A percentile compares a stretch with the other conserved stretches of the same genome.
phyloP scores from a whole-genome alignment of 495 filamentous ascomycete genomes.

The Cryomyces antarcticus region DNA sequence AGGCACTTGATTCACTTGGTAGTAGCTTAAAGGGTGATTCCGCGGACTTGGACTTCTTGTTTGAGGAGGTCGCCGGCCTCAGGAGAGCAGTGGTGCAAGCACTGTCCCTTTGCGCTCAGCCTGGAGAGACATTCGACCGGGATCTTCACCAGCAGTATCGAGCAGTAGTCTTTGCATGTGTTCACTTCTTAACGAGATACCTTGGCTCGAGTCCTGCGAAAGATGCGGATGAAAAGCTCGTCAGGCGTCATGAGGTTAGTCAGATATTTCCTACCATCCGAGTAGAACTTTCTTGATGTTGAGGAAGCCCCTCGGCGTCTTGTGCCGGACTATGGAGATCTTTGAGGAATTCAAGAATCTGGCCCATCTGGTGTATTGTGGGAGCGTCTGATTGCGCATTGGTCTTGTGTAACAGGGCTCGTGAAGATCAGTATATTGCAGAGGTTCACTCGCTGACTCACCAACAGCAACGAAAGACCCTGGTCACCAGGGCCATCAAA shows the following conservation, averaged over 20 bases:
- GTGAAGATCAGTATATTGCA: no score
- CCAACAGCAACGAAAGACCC: background rate
- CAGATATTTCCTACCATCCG: background rate
- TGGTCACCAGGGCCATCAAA: slow-evolving; percentile 6
- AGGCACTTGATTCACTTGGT: background rate
- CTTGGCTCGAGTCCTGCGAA: background rate
- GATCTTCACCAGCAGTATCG: background rate
- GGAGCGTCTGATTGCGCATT: no score
- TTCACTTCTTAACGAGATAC: background rate
- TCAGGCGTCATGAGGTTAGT: no score
- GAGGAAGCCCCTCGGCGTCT: no score
- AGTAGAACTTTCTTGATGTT: no score
- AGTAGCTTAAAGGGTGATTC: slow-evolving; percentile 8
- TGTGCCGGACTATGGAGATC: no score
- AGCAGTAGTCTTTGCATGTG: background rate
- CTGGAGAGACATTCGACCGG: no score
- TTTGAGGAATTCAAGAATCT: no score
- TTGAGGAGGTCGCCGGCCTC: slow-evolving; percentile 8
- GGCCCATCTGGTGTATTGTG: no score
- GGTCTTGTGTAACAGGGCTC: no score
- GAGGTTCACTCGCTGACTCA: background rate
- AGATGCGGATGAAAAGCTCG: background rate
- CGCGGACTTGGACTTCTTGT: slow-evolving; percentile 8
- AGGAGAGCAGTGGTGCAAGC: slow-evolving; percentile 7
- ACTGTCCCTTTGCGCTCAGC: background rate